phyloP scores from a whole-genome alignment of 116 monocot genomes.

The Phalaenopsis hybrid region DNA sequence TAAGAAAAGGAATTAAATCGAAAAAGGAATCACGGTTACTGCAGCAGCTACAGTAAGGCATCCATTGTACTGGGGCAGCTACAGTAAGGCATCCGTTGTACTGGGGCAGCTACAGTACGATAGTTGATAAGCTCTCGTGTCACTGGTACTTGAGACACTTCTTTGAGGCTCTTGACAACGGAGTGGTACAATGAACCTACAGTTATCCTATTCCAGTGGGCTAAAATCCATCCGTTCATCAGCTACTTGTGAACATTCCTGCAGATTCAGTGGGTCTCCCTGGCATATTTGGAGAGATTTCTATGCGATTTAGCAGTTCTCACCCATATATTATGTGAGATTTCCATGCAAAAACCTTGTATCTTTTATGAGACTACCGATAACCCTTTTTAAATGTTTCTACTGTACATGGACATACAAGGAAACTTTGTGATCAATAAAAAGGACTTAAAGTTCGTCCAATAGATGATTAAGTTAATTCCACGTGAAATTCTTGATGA shows the following conservation, averaged over 20 bases:
- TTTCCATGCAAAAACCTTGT: too few relatives aligned
- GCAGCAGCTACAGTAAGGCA: too few relatives aligned
- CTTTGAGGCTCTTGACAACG: not conserved
- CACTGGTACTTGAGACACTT: not conserved
- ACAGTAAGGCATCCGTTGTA: too few relatives aligned
- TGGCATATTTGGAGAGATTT: not conserved
- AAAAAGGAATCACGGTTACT: too few relatives aligned
- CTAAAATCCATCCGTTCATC: not conserved
- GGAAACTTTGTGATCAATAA: not conserved
- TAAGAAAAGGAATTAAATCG: too few relatives aligned
- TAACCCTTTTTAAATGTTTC: not conserved
- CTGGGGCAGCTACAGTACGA: too few relatives aligned
- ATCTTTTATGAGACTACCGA: not conserved
- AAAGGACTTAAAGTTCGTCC: not conserved
- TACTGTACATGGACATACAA: not conserved
- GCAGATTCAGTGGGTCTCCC: not conserved
- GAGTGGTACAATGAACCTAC: not conserved
- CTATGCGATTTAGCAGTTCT: not conserved
- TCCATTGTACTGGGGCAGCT: too few relatives aligned
- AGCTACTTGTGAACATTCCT: not conserved
- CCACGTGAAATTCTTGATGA: not conserved
- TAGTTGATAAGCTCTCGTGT: too few relatives aligned
- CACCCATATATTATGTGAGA: too few relatives aligned
- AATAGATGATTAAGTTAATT: not conserved
- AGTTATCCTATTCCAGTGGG: not conserved